Base-by-base conservation (phyloP, 75 land plant genomes). In the Isoetes taiwanensis region DNA sequence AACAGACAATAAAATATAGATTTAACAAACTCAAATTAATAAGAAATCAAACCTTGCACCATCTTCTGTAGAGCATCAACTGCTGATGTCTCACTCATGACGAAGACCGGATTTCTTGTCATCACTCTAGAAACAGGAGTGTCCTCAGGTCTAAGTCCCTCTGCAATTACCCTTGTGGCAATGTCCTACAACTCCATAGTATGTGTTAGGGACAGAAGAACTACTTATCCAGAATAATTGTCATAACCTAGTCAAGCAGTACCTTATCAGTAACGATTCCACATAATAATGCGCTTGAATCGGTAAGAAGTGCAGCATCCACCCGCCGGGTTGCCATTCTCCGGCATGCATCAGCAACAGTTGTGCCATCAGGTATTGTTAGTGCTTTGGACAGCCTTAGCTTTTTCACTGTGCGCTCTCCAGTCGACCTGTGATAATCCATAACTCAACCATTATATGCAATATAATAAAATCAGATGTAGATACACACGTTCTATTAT, bases 191-290 rank as follows among this genome's bases (percentile, higher is more conserved):
- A 30, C 9, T 26, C 30, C n/a, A 39, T 54, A 41, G n/a, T 3
- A 27, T 10, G 14, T 5, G 23, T 48, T 48, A 48, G 52, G 9
- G 8, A 9, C 14, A 14, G 14, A 37, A 10, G 14, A 37, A 37
- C 39, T 37, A 9, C n/a, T n/a, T n/a, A n/a, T n/a, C n/a, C n/a
- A n/a, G n/a, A n/a, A n/a, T n/a, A n/a, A n/a, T n/a, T n/a, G n/a
- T n/a, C n/a, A n/a, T n/a, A n/a, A n/a, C n/a, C n/a, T 10, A 62
- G 26, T 52, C n/a, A n/a, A n/a, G n/a, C n/a, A n/a, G 10, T 29
- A 80, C 97, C 84, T 90, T 90, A 56, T 90, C 97, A 0, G 97
- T 90, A 17, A 90, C 72, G 46, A 90, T 90, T 5, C 97, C 97
- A 32, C 88, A 90, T n/a, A 90, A 82, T 43, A 90, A 62, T 30